Evolutionary conservation across 192 early-diverging fungal species (phyloP), one percentile per base, ranked within the genome.

Genomic region (Pilaira anomala): DNA sequence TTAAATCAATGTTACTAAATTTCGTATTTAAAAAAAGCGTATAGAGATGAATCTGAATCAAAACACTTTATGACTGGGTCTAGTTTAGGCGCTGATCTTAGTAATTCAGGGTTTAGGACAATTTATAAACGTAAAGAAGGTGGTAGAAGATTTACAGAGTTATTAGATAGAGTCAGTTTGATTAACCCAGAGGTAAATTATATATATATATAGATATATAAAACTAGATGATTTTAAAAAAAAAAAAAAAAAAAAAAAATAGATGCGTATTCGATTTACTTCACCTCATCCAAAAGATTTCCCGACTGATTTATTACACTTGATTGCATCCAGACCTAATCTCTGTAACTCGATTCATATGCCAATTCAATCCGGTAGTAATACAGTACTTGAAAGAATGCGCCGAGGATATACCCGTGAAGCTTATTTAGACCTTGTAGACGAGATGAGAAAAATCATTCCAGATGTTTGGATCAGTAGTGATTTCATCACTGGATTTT

Each of bases 211-310:
- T 8, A 25, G 30, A 19, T 25, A n/a, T 25, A n/a, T 46, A 28
- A 25, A 62, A n/a, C 57, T 14, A 19, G n/a, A 59, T 21, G 9
- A 7, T 30, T n/a, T 46, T 60, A 18, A 21, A 48, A 52, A 25
- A 16, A 6, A 24, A 36, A 25, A 16, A 33, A 36, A 36, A 36
- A 36, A 36, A 36, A n/a, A 44, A 19, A 19, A 19, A 18, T 63
- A 79, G 78, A 85, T 91, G 82, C 85, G 89, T 45, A 78, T 91
- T 54, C 83, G 89, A 45, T 91, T 91, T 56, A 88, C 87, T 19
- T 88, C 87, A 48, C 89, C 89, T 42, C 89, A 91, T 65, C 89
- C 89, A 62, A 91, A 91, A 74, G 87, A 91, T 63, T 91, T 91
- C 60, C 89, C 89, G 11, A 85, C 82, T 28, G 87, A 88, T 40